Base-by-base conservation (phyloP, 352 stramenopile species). In the Globisporangium paroecandrum region DNA sequence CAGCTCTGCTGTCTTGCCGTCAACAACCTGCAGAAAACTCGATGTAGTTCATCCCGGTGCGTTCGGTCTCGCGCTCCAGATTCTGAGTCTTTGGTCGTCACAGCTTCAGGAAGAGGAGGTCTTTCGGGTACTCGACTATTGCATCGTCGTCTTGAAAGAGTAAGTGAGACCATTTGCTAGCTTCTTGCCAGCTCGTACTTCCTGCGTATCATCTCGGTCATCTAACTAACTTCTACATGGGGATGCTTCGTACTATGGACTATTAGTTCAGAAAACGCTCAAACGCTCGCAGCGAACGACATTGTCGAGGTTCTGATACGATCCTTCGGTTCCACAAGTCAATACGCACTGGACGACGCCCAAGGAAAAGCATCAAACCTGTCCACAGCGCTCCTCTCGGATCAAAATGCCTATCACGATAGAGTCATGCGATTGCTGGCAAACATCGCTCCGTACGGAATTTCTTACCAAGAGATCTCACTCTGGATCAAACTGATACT, bases 281-380 rank as follows among this genome's bases (percentile, higher is more conserved):
- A 65, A 51, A 43, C 9, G 5, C 36, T 82, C 7, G 73, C 68
- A 24, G 72, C 73, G 4, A 58, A 18, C 58, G 53, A 72, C 29
- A 43, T 73, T 18, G 43, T 72, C 53, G 64, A 76, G 25, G 41
- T 76, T 15, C n/a, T 81, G 29, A 24, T 83, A n/a, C 71, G 72
- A 69, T 75, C 74, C 13, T 77, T 78, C 54, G 70, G 46, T 12
- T 60, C 55, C 15, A n/a, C 55, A 60, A 43, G 12, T 27, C 25
- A 9, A 36, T 27, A 43, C 55, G 13, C 55, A 60, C 55, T 27
- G 55, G 27, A 12, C 7, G 27, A 27, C 3, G 18, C 18, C 10
- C 25, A 27, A 12, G 29, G 18, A 13, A 25, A 27, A 60, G 27
- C 25, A 25, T 43, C 20, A 27, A 43, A 24, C 22, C 43, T 81